These are phyloP conservation scores for Candida ponderosae DNA, from an alignment of 805 yeast species.

Conservation along the genomic window DNA sequence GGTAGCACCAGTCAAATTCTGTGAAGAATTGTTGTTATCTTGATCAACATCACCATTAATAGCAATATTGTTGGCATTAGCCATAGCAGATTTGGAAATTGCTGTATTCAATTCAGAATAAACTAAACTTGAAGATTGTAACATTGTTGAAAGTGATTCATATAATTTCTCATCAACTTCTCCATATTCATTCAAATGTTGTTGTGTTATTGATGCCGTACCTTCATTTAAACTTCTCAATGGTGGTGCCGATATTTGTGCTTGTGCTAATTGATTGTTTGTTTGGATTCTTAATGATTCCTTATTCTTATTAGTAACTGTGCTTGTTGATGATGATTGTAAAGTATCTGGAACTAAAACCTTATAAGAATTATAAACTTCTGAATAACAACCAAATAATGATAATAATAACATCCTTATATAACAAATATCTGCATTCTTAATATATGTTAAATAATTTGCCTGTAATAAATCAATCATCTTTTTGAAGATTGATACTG, in stretches of 20 bases:
- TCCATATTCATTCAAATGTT: conserved; percentile 24
- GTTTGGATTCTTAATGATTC: background rate
- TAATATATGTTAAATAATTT: conserved; percentile 40
- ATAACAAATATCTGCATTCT: conserved; percentile 54
- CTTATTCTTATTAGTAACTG: conserved; percentile 1
- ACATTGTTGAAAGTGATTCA: conserved; percentile 54
- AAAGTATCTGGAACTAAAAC: conserved; percentile 20
- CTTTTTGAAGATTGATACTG: conserved; percentile 40
- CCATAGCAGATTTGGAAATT: conserved; percentile 55
- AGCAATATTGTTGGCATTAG: conserved; percentile 32
- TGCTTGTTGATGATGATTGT: conserved; percentile 3
- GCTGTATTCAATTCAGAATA: conserved; percentile 66
- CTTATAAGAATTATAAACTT: conserved; percentile 59
- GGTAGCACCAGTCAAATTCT: conserved; percentile 27
- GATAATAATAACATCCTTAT: conserved; percentile 56
- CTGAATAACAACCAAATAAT: conserved; percentile 55
- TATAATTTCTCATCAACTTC: conserved; percentile 64
- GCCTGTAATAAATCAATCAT: conserved; percentile 41
- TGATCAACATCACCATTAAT: conserved; percentile 26
- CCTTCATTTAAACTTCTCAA: conserved; percentile 13
- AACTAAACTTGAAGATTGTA: conserved; percentile 67
- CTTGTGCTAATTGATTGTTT: background rate
- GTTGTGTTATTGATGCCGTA: conserved; percentile 11
- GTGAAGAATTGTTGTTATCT: too few relatives aligned
- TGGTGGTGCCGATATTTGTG: conserved; percentile 13